Conservation (phyloP, 805 yeast species). For the Tetrapisispora pingtungensis region DNA sequence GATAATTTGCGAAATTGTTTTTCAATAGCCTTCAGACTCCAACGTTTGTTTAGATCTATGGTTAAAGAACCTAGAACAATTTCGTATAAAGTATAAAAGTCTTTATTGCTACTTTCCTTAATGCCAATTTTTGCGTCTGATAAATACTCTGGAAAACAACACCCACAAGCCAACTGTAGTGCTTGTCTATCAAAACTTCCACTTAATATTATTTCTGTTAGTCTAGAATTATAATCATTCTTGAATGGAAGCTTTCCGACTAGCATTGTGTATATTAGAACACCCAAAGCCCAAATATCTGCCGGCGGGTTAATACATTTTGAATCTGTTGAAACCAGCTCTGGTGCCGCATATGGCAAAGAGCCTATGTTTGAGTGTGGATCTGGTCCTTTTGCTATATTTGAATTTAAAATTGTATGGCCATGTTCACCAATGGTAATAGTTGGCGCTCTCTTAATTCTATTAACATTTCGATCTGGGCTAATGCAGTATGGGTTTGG, state of each 20-base stretch:
- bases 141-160: not conserved
- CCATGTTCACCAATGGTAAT: not conserved
- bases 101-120: conserved; percentile 7
- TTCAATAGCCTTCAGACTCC: conserved; percentile 36
- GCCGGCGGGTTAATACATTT: conserved; percentile 44
- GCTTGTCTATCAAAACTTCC: conserved; percentile 48
- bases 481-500: not conserved
- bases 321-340: conserved; percentile 35
- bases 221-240: conserved; percentile 73
- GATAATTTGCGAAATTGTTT: conserved; percentile 5
- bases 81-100: conserved; percentile 17
- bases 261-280: conserved; percentile 60
- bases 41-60: conserved; percentile 40
- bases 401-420: not conserved
- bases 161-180: conserved; percentile 35
- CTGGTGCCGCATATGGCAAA: conserved; percentile 88
- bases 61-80: conserved; percentile 47
- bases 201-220: conserved; percentile 59
- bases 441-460: conserved; percentile 1
- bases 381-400: conserved; percentile 7
- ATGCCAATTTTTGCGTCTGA: no score
- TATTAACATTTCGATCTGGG: not conserved
- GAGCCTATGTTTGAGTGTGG: conserved; percentile 78
- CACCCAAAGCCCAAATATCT: conserved; percentile 90
- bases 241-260: conserved; percentile 72